phyloP scores from a whole-genome alignment of 1,284 basidiomycete species.

The Cutaneotrichosporon sp. region DNA sequence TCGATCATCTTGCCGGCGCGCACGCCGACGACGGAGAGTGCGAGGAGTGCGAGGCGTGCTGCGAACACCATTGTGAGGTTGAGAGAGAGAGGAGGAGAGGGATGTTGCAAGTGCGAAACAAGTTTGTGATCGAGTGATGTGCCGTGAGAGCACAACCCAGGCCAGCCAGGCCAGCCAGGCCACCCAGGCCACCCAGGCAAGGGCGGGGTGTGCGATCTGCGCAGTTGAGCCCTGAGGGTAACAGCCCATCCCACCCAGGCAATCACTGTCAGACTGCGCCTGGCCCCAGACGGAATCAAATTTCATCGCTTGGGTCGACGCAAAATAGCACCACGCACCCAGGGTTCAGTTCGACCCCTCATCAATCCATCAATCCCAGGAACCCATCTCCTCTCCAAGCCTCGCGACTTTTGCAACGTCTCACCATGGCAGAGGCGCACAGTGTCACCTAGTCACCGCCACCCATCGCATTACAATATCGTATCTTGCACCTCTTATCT shows the following conservation, averaged over 20 bases:
- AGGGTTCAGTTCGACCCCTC: background rate
- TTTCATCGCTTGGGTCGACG: background rate
- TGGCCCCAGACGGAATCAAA: background rate
- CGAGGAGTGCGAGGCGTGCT: conserved; percentile 5
- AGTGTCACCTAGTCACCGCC: no score
- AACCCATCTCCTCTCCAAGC: no score
- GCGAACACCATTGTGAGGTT: conserved; percentile 10
- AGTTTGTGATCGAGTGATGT: background rate
- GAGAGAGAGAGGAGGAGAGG: background rate
- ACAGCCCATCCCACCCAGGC: no score
- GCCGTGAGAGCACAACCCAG: background rate
- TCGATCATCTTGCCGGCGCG: conserved; percentile 11
- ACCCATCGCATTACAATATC: no score
- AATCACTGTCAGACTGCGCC: no score
- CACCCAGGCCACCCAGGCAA: no score
- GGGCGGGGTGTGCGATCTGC: no score
- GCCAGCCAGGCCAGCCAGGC: no score
- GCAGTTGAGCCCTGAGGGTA: no score
- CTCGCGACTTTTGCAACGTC: background rate
- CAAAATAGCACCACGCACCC: background rate
- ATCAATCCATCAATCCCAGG: no score
- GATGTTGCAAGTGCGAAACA: background rate
- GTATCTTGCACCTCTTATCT: no score
- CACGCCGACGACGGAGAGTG: background rate
- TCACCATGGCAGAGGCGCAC: no score